phyloP scores from a whole-genome alignment of 164 flowering plant species.

The Berberis thunbergii region DNA sequence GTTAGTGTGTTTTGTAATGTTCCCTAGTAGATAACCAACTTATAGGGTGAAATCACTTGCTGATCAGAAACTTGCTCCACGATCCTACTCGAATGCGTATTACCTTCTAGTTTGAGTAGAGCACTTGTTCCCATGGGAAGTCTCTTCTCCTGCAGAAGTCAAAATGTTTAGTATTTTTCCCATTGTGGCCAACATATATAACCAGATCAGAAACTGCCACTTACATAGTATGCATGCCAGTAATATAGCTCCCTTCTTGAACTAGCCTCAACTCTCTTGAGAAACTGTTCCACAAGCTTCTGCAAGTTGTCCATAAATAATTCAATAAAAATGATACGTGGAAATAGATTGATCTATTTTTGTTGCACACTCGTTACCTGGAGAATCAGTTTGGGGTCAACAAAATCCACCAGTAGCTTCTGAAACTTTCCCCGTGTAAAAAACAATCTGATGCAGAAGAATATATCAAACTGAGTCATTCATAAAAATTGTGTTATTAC shows the following conservation, averaged over 20 bases:
- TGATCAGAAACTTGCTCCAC: neutral
- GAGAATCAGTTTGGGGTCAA: slow-evolving; percentile 66
- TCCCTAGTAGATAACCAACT: too few species aligned
- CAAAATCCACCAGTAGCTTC: slow-evolving; percentile 52
- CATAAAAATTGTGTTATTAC: neutral
- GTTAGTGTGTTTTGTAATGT: too few species aligned
- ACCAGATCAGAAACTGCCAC: slow-evolving; percentile 9
- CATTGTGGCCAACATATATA: neutral
- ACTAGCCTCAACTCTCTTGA: slow-evolving; percentile 40
- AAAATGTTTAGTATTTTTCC: slow-evolving; percentile 4
- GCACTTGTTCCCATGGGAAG: slow-evolving; percentile 64
- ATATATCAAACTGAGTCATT: neutral
- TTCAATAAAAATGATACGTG: neutral
- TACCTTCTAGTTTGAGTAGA: slow-evolving; percentile 68
- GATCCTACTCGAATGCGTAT: neutral
- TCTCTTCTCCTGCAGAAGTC: slow-evolving; percentile 49
- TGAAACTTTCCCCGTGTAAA: slow-evolving; percentile 41
- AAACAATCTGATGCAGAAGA: slow-evolving; percentile 28
- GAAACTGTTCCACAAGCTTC: slow-evolving; percentile 68
- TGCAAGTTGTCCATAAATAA: slow-evolving; percentile 21
- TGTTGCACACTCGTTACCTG: slow-evolving; percentile 28
- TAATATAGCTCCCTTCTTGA: slow-evolving; percentile 51
- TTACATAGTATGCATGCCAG: slow-evolving; percentile 82
- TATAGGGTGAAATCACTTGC: neutral
- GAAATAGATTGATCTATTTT: neutral